Evolutionary conservation across 805 yeast genomes (phyloP), one percentile per base, ranked within the genome.

Genomic region (Ogataea naganishii): DNA sequence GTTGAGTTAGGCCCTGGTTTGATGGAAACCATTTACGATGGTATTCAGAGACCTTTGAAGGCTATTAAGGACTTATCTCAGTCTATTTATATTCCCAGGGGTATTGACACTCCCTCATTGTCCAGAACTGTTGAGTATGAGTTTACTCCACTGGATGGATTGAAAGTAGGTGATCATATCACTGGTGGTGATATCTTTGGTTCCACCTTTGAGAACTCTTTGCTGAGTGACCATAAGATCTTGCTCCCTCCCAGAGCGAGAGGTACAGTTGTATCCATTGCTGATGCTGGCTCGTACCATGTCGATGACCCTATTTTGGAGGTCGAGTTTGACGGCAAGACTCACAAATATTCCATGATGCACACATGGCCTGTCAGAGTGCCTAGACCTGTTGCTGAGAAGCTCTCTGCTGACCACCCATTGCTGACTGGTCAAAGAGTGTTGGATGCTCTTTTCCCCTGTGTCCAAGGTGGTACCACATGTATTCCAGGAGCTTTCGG

Each of bases 401-500:
- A 89, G 57, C 64, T 85, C 40, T 66, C 94, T 37, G 97, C 98
- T 24, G 92, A 89, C 62, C 75, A 81, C 60, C 99, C 99, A 30
- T 71, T 92, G 47, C 72, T 92, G 49, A 92, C 99, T 13, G 99
- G 99, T 51, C 99, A 92, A 69, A 83, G 99, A 72, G 99, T 92
- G 30, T 70, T 92, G 59, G 99, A 92, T 62, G 80, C 98, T 18
- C 72, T 92, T 42, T 92, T 92, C 73, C 99, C 99, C 27, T 82
- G 94, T 75, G 99, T 92, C 47, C 98, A 92, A 69, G 99, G 99
- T 66, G 99, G 99, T 69, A 92, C 99, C 23, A 92, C 99, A 20
- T 94, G 98, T 80, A 92, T 92, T 58, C 99, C 99, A 27, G 99
- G 99, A 65, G 99, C 99, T 40, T 92, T 92, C 50, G 99, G 99